Percentiles rank a stretch among this genome's conserved stretches.
These are phyloP conservation scores for Nitzschia palea DNA, from an alignment of 108 stramenopile genomes.

Conservation along the genomic window DNA sequence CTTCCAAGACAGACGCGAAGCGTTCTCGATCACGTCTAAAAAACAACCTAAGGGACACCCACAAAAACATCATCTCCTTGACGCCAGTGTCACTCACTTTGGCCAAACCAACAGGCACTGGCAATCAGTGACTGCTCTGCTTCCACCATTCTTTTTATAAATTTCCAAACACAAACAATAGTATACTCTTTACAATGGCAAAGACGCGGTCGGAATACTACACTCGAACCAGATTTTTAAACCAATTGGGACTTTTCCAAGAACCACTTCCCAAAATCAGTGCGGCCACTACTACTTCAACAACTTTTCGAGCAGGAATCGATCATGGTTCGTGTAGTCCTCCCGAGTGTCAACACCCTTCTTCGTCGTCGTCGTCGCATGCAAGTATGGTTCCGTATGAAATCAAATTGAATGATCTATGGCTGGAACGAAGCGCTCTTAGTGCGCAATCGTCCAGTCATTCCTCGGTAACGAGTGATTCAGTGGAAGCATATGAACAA, in stretches of 20 bases:
- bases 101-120: too few relatives aligned
- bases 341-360: neutral
- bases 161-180: too few relatives aligned
- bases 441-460: neutral
- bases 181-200: too few relatives aligned
- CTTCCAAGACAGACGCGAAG: too few relatives aligned
- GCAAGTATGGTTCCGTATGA: neutral
- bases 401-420: neutral
- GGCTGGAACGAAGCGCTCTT: neutral
- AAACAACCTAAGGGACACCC: too few relatives aligned
- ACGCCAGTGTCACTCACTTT: too few relatives aligned
- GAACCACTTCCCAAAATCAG: neutral
- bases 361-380: neutral
- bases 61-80: too few relatives aligned
- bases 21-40: too few relatives aligned
- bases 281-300: neutral
- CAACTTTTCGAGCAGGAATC: neutral
- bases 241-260: slow-evolving; percentile 3
- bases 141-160: too few relatives aligned
- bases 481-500: too few relatives aligned
- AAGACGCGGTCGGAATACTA: neutral
- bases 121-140: too few relatives aligned
- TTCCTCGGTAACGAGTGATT: too few relatives aligned
- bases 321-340: neutral
- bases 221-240: slow-evolving; percentile 10